phyloP scores from a whole-genome alignment of 352 stramenopile species.

The Hyaloperonospora arabidopsidis region DNA sequence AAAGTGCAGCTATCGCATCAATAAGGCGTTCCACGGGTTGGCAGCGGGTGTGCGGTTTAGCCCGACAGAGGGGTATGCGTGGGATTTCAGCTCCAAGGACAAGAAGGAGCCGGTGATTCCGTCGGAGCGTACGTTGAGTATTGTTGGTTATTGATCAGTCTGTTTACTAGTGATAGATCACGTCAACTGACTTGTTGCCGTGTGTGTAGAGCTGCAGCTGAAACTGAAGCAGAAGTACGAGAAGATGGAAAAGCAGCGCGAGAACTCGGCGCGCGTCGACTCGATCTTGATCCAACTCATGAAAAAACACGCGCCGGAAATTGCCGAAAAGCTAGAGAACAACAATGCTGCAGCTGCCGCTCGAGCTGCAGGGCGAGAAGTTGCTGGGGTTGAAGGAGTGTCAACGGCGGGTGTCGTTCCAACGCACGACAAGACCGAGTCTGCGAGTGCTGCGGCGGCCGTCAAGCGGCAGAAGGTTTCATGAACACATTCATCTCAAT shows the following conservation, averaged over 20 bases:
- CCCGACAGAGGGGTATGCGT: constrained; percentile 77
- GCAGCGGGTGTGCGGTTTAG: constrained; percentile 76
- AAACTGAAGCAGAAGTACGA: constrained; percentile 85
- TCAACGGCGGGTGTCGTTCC: too few relatives aligned
- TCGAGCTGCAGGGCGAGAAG: not conserved
- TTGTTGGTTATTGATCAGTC: not conserved
- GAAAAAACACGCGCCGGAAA: constrained; percentile 82
- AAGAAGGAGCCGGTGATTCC: constrained; percentile 82
- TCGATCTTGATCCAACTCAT: constrained; percentile 79
- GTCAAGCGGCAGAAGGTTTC: constrained; percentile 60
- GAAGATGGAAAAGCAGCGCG: constrained; percentile 81
- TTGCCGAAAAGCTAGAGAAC: constrained; percentile 64
- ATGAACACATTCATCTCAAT: constrained; percentile 14
- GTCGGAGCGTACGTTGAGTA: constrained; percentile 54
- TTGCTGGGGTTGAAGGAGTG: not conserved
- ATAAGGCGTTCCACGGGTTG: constrained; percentile 75
- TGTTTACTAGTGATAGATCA: not conserved
- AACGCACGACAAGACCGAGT: too few relatives aligned
- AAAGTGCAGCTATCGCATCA: constrained; percentile 81
- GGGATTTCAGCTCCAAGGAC: constrained; percentile 82
- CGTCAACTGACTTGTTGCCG: not conserved
- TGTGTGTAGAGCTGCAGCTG: constrained; percentile 56
- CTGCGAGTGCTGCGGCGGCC: constrained; percentile 25
- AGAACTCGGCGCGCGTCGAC: constrained; percentile 76
- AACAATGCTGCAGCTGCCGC: constrained; percentile 19